Evolutionary conservation across 1,139 yeast species (phyloP).

Genomic region (Blastobotrys capitulatus): DNA sequence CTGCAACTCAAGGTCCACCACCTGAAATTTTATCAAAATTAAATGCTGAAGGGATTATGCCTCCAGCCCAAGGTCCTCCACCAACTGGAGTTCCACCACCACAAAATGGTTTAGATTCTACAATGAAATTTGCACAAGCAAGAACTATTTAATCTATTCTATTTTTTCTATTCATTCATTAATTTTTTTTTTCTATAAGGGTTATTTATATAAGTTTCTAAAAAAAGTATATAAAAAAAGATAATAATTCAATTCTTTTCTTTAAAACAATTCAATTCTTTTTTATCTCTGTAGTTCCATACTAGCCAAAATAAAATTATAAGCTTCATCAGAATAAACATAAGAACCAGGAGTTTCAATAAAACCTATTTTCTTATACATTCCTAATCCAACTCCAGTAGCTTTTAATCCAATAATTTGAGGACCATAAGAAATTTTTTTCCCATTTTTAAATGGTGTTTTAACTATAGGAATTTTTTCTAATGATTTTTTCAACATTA

Average conservation of each 20-base stretch:
- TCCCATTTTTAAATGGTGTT: background rate
- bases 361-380: conserved; percentile 8
- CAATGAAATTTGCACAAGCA: too few relatives aligned
- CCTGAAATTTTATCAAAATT: background rate
- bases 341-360: background rate
- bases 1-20: background rate
- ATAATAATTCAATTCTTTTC: background rate
- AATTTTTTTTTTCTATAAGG: too few relatives aligned
- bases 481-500: background rate
- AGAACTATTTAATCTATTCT: too few relatives aligned
- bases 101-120: too few relatives aligned
- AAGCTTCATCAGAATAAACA: background rate
- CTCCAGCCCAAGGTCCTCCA: too few relatives aligned
- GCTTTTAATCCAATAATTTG: conserved; percentile 7
- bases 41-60: too few relatives aligned
- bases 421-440: conserved; percentile 4
- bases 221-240: background rate
- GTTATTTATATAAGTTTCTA: too few relatives aligned
- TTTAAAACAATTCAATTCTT: background rate
- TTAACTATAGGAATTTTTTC: background rate
- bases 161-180: background rate
- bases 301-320: background rate
- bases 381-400: background rate
- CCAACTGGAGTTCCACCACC: too few relatives aligned
- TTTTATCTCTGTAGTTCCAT: background rate